Evolutionary conservation across 257 asterid genomes (phyloP).

Genomic region (Linaria vulgaris): DNA sequence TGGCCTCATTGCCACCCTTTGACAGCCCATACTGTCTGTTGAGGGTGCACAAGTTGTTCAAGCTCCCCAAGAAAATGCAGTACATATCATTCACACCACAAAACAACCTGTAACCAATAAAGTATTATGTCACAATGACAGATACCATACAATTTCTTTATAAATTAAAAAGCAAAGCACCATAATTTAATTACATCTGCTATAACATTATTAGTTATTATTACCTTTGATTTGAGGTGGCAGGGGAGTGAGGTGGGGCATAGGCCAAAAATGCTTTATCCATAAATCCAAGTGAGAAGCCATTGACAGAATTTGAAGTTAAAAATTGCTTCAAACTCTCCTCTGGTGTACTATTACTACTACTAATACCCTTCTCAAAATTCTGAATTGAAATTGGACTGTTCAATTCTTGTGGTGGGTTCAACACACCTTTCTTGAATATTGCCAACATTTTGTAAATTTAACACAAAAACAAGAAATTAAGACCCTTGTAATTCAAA

Average conservation of each 20-base stretch:
- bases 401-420: constrained; percentile 76
- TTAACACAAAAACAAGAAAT: neutral
- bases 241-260: constrained; percentile 38
- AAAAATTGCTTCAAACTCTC: constrained; percentile 62
- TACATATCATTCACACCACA: constrained; percentile 76
- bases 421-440: constrained; percentile 70
- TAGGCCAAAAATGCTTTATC: constrained; percentile 68
- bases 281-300: constrained; percentile 55
- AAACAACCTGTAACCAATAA: constrained; percentile 57
- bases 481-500: too few relatives aligned
- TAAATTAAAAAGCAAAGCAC: too few relatives aligned
- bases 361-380: neutral
- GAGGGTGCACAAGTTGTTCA: constrained; percentile 63
- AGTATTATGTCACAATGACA: too few relatives aligned
- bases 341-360: constrained; percentile 40
- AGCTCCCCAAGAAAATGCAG: constrained; percentile 74
- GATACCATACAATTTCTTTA: too few relatives aligned
- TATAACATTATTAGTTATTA: too few relatives aligned
- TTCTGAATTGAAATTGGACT: constrained; percentile 51
- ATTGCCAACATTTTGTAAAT: constrained; percentile 59
- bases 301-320: constrained; percentile 46
- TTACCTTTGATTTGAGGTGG: constrained; percentile 56
- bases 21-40: constrained; percentile 85
- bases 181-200: too few relatives aligned
- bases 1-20: constrained; percentile 69